A percentile compares a stretch with the other conserved stretches of the same genome.
phyloP scores from a whole-genome alignment of 2,329 filamentous ascomycete genomes.

The Xylariaceae sp. region DNA sequence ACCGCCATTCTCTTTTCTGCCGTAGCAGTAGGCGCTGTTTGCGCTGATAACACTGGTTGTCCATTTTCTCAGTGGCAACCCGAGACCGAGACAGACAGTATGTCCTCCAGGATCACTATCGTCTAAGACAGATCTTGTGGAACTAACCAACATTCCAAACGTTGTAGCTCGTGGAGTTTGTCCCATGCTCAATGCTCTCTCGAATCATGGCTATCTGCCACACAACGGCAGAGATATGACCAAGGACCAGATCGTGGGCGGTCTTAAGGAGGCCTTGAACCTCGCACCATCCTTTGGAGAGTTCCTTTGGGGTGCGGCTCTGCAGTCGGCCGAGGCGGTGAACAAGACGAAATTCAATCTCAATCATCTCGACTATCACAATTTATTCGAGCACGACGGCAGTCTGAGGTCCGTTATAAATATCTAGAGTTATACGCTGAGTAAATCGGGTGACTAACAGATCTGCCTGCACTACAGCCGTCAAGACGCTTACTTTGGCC shows the following conservation, averaged over 20 bases:
- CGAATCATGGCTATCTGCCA: constrained; percentile 47
- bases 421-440: neutral
- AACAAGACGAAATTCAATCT: constrained; percentile 42
- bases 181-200: constrained; percentile 50
- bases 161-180: constrained; percentile 29
- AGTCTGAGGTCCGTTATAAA: constrained; percentile 35
- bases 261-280: constrained; percentile 38
- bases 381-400: constrained; percentile 47
- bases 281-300: constrained; percentile 37
- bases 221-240: constrained; percentile 42
- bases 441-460: neutral
- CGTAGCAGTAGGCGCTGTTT: neutral
- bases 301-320: constrained; percentile 41
- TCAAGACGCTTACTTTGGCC: constrained; percentile 46
- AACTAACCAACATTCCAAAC: constrained; percentile 1
- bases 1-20: neutral
- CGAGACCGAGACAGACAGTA: constrained; percentile 8
- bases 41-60: neutral
- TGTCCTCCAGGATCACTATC: neutral
- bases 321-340: constrained; percentile 39
- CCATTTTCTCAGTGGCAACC: neutral
- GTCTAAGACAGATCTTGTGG: neutral
- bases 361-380: constrained; percentile 43
- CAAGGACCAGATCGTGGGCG: constrained; percentile 34
- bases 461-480: constrained; percentile 32